Evolutionary conservation across 2,329 filamentous ascomycete species (phyloP).

Genomic region (Penicillium sp.): DNA sequence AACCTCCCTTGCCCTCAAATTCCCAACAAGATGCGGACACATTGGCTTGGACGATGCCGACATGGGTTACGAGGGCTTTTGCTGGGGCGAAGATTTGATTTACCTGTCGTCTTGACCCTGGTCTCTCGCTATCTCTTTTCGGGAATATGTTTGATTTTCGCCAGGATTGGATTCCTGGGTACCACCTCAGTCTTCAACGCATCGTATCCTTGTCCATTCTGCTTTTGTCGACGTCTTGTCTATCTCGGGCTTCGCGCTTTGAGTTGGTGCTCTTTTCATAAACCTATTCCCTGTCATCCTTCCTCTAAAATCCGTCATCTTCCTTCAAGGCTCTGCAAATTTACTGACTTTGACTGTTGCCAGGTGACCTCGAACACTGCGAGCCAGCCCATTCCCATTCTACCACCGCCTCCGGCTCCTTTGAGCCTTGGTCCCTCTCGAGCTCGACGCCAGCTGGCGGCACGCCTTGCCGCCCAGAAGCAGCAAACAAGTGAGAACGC

Average conservation of each 20-base stretch:
- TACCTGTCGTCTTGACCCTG: neutral
- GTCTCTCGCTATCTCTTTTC: neutral
- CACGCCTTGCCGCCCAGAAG: slow-evolving; percentile 72
- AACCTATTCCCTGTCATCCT: neutral
- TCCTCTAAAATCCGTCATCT: neutral
- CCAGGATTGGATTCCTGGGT: neutral
- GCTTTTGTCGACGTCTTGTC: neutral
- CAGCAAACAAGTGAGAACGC: slow-evolving; percentile 56
- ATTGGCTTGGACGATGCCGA: neutral
- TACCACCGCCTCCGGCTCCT: slow-evolving; percentile 65
- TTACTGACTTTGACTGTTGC: slow-evolving; percentile 14
- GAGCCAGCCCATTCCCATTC: slow-evolving; percentile 45
- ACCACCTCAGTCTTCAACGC: neutral
- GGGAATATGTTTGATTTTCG: neutral
- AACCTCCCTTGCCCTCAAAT: neutral
- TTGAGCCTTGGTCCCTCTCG: slow-evolving; percentile 83
- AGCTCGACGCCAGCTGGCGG: slow-evolving; percentile 85
- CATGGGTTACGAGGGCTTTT: neutral
- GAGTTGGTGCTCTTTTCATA: slow-evolving; percentile 3
- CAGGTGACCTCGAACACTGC: slow-evolving; percentile 32
- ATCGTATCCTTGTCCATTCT: neutral
- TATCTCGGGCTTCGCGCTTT: neutral
- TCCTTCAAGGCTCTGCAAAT: neutral
- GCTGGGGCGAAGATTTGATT: neutral
- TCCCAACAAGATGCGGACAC: neutral